Base-by-base conservation (phyloP, 306 rosid genomes). In the Ochetophila trinervis region DNA sequence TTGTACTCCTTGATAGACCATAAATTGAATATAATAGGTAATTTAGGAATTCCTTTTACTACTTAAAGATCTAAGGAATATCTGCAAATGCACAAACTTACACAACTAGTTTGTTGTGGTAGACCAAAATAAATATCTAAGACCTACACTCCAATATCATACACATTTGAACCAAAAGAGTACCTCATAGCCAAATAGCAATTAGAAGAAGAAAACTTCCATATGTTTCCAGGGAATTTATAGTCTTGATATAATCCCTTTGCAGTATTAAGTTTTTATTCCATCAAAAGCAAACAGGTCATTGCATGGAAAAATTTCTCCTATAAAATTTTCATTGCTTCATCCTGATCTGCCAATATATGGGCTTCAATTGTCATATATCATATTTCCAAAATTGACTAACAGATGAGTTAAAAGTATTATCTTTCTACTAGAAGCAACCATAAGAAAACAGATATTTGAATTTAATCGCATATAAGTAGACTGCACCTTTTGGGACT, bases 401-500 rank as follows among this genome's bases (percentile, higher is more conserved):
- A 73, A 57, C 32, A 73, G 17, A 37, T 62, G 49, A 42, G 53
- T 18, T 49, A 60, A n/a, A 62, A 53, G 65, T 18, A 63, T 37
- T 58, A 59, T 74, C 60, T 1, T 40, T 5, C 40, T 19, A 48
- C 48, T 53, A 32, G 5, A 48, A 36, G 44, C 23, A 23, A 45
- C 51, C 9, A 20, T 60, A 36, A 65, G 60, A 62, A 64, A 69
- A 62, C 24, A 57, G 17, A 36, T 62, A 57, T 61, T 49, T 36
- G 34, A 49, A 53, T 20, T 34, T 57, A 55, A 66, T 15, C 45
- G 36, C n/a, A 69, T 18, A 59, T 55, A 66, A 55, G 52, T 52
- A 75, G 67, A 67, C 44, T 35, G 78, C 76, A 94, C 99, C 90
- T 90, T 94, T 56, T 81, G 97, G 23, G 83, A 58, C 62, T 88